phyloP scores from a whole-genome alignment of 352 stramenopile genomes.

The Lagenidium giganteum region DNA sequence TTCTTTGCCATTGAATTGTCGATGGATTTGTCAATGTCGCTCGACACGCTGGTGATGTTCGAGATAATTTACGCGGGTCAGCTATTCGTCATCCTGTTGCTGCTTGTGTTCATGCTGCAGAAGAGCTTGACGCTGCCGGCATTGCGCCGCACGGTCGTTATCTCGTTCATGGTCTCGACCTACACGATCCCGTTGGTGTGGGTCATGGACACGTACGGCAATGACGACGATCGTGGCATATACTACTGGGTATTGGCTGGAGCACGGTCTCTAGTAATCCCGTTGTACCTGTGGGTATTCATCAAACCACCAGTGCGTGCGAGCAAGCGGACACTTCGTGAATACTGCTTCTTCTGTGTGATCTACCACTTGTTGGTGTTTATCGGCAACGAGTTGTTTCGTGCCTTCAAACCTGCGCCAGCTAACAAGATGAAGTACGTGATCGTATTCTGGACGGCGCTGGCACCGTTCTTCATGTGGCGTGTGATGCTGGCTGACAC shows the following conservation, averaged over 20 bases:
- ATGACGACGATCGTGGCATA: not conserved
- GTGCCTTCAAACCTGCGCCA: constrained; percentile 12
- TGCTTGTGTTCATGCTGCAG: constrained; percentile 33
- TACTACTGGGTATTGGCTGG: constrained; percentile 16
- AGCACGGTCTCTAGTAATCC: constrained; percentile 16
- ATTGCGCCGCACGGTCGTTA: constrained; percentile 19
- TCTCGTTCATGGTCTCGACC: constrained; percentile 20
- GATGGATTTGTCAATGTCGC: constrained; percentile 2
- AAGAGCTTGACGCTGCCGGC: constrained; percentile 33
- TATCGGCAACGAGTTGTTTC: constrained; percentile 11
- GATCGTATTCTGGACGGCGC: constrained; percentile 20
- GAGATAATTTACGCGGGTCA: constrained; percentile 23
- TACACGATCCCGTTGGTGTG: constrained; percentile 24
- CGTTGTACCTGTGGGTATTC: constrained; percentile 29
- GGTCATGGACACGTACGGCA: not conserved
- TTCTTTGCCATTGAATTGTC: constrained; percentile 13
- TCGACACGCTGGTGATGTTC: not conserved
- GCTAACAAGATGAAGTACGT: constrained; percentile 16
- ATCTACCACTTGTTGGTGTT: constrained; percentile 23
- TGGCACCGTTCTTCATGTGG: constrained; percentile 47
- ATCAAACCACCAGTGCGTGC: constrained; percentile 24
- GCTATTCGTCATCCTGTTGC: constrained; percentile 29
- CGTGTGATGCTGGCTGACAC: constrained; percentile 50
- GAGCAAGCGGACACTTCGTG: constrained; percentile 14
- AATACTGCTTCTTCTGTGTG: constrained; percentile 22